These are phyloP conservation scores for Kwoniella mangroviensis DNA, from an alignment of 768 basidiomycete species.

Conservation along the genomic window DNA sequence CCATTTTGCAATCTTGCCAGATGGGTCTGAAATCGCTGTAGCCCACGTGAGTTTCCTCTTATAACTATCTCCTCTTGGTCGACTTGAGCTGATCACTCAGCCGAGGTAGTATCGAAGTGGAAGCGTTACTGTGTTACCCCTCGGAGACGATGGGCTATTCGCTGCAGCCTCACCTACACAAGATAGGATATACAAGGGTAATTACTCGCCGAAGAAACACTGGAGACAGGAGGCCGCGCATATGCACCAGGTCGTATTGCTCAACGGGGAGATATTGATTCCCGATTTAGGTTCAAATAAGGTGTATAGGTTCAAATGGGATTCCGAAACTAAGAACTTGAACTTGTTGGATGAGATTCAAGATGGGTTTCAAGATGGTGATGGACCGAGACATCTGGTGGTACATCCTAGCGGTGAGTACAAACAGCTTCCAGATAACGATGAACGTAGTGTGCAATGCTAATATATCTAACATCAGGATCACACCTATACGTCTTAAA, in stretches of 20 bases:
- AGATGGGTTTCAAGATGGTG: constrained; percentile 32
- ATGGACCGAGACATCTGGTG: constrained; percentile 44
- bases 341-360: constrained; percentile 12
- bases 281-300: constrained; percentile 42
- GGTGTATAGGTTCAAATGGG: constrained; percentile 35
- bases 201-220: constrained; percentile 24
- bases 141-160: constrained; percentile 26
- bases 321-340: constrained; percentile 10
- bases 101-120: constrained; percentile 35
- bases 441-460: not conserved
- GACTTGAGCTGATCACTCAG: not conserved
- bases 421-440: not conserved
- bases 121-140: constrained; percentile 24
- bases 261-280: constrained; percentile 26
- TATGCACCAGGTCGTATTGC: constrained; percentile 37
- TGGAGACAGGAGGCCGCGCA: constrained; percentile 38
- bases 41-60: constrained; percentile 23
- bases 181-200: constrained; percentile 19
- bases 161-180: not conserved
- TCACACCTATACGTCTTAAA: constrained; percentile 34
- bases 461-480: constrained; percentile 14
- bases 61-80: not conserved
- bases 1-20: constrained; percentile 23
- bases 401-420: constrained; percentile 41
- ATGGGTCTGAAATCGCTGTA: constrained; percentile 9